Evolutionary conservation across 768 basidiomycete species (phyloP).

Genomic region (Porpolomopsis calyptriformis): DNA sequence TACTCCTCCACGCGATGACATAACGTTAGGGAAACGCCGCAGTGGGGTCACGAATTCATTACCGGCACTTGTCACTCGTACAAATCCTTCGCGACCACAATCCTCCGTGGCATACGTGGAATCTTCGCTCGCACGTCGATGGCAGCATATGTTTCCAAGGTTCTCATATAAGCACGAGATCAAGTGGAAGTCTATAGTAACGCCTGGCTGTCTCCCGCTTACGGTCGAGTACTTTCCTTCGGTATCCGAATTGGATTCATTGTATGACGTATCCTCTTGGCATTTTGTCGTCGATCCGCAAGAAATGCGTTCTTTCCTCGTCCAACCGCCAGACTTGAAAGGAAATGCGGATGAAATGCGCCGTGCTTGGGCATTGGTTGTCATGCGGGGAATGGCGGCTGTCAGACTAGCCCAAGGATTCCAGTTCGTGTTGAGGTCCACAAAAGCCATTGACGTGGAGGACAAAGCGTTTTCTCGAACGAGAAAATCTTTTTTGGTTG

Average conservation of each 20-base stretch:
- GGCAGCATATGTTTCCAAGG: constrained; percentile 79
- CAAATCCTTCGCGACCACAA: constrained; percentile 62
- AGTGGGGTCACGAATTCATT: constrained; percentile 29
- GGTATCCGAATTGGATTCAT: constrained; percentile 58
- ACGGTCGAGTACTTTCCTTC: constrained; percentile 85
- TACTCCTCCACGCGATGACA: constrained; percentile 64
- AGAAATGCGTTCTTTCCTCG: constrained; percentile 81
- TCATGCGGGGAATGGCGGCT: constrained; percentile 91
- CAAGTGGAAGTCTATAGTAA: constrained; percentile 84
- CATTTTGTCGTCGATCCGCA: constrained; percentile 77
- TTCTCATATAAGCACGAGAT: constrained; percentile 71
- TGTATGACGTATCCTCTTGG: constrained; percentile 78
- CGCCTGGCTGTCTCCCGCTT: constrained; percentile 80
- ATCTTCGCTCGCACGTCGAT: constrained; percentile 70
- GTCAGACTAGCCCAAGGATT: constrained; percentile 90
- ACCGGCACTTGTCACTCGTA: constrained; percentile 28
- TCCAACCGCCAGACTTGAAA: constrained; percentile 47
- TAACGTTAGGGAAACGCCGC: constrained; percentile 45
- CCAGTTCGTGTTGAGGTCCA: constrained; percentile 69
- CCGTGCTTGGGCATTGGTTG: constrained; percentile 61
- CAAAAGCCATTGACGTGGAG: constrained; percentile 16
- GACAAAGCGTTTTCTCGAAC: constrained; percentile 32
- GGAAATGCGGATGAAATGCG: constrained; percentile 48
- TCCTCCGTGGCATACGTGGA: constrained; percentile 49
- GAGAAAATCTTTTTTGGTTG: constrained; percentile 44